These are phyloP conservation scores for Pholiota conissans DNA, from an alignment of 768 basidiomycete species.

Conservation along the genomic window DNA sequence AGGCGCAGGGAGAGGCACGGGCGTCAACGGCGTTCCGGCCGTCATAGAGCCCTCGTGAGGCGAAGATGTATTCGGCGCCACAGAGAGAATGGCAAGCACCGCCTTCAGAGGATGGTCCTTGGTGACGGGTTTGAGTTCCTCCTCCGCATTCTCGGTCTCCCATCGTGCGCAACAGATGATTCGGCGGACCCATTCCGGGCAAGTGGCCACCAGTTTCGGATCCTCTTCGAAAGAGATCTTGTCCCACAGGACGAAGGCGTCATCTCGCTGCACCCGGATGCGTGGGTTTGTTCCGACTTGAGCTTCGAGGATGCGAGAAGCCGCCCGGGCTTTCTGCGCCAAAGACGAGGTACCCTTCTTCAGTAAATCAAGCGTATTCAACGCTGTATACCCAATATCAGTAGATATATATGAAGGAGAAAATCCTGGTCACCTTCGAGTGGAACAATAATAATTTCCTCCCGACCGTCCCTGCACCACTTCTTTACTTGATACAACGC, in stretches of 20 bases:
- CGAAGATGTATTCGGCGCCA: conserved; percentile 36
- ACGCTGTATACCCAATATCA: conserved; percentile 44
- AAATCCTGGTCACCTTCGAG: conserved; percentile 69
- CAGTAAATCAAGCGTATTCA: conserved; percentile 88
- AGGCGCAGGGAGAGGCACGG: conserved; percentile 69
- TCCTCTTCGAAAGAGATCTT: conserved; percentile 53
- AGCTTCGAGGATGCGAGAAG: conserved; percentile 86
- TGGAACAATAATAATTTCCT: conserved; percentile 81
- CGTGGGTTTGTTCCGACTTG: conserved; percentile 83
- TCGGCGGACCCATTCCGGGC: conserved; percentile 84
- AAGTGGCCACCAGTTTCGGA: conserved; percentile 30
- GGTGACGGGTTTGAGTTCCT: conserved; percentile 17
- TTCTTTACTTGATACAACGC: conserved; percentile 77
- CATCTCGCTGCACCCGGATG: conserved; percentile 79
- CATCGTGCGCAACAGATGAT: conserved; percentile 82
- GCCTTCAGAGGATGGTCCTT: conserved; percentile 41
- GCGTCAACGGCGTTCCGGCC: conserved; percentile 35
- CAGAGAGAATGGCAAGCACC: conserved; percentile 56
- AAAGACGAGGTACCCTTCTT: conserved; percentile 85
- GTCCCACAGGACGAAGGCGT: conserved; percentile 85
- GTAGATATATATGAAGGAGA: background rate
- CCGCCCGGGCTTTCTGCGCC: conserved; percentile 81
- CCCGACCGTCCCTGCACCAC: conserved; percentile 75
- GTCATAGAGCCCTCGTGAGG: conserved; percentile 33
- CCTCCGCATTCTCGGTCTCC: conserved; percentile 60